These are phyloP conservation scores for Chondrus crispus DNA, from an alignment of 23 red algal genomes.

Conservation along the genomic window DNA sequence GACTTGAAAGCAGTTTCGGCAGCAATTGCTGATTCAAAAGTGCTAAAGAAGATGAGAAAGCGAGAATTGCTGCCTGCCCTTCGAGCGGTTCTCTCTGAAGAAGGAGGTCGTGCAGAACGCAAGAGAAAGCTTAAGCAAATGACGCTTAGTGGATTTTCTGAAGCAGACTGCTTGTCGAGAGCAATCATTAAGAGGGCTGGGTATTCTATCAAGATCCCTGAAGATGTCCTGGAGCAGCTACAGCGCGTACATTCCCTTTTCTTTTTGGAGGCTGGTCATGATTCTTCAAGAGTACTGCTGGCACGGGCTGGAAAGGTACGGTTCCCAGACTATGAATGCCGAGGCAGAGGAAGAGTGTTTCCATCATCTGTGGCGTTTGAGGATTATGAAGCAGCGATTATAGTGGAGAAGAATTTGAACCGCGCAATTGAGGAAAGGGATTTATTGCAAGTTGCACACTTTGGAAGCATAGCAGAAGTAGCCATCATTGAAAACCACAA, in stretches of 20 bases:
- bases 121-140: not conserved
- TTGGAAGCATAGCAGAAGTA: conserved; percentile 45
- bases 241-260: conserved; percentile 57
- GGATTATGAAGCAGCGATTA: conserved; percentile 16
- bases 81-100: not conserved
- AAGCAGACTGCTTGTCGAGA: conserved; percentile 3
- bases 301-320: conserved; percentile 33
- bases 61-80: conserved; percentile 20
- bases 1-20: conserved; percentile 23
- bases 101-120: not conserved
- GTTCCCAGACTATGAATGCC: conserved; percentile 49
- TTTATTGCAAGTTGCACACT: not conserved
- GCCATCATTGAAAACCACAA: not conserved
- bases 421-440: not conserved
- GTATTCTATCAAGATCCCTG: conserved; percentile 40
- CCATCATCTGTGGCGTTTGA: conserved; percentile 17
- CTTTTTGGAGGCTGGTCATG: conserved; percentile 61
- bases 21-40: conserved; percentile 10
- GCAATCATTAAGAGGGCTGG: conserved; percentile 40
- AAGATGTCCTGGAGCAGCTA: conserved; percentile 11
- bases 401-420: conserved; percentile 33
- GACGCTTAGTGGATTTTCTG: conserved; percentile 22
- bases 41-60: conserved; percentile 18
- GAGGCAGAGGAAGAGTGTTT: conserved; percentile 5
- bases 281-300: conserved; percentile 51